A percentile compares a stretch with the other conserved stretches of the same genome.
These are phyloP conservation scores for Neckera pumila DNA, from an alignment of 225 moss, liverwort and hornwort species.

Conservation along the genomic window DNA sequence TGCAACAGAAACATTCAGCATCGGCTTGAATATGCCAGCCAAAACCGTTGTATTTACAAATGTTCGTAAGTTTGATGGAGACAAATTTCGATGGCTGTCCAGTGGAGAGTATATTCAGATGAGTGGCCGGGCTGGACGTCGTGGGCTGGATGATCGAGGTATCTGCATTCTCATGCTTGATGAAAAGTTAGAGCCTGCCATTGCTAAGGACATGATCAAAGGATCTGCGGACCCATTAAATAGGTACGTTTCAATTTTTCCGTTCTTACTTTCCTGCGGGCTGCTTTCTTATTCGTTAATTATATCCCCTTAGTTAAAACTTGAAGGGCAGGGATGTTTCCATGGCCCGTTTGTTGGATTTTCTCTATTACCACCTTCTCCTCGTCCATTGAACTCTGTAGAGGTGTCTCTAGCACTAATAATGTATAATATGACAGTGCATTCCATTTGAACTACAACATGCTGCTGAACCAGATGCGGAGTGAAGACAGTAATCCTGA, in stretches of 20 bases:
- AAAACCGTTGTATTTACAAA: constrained; percentile 99
- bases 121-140: constrained; percentile 99
- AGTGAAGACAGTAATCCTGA: constrained; percentile 97
- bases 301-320: background rate
- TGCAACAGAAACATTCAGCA: constrained; percentile 99
- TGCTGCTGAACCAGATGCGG: constrained; percentile 97
- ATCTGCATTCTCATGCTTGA: constrained; percentile 99
- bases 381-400: background rate
- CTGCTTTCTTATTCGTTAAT: background rate
- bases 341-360: background rate
- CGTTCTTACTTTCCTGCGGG: background rate
- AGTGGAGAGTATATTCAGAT: constrained; percentile 99
- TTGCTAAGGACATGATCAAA: constrained; percentile 94
- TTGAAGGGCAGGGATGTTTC: background rate
- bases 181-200: constrained; percentile 91
- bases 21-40: constrained; percentile 98
- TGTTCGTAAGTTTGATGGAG: constrained; percentile 96
- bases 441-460: constrained; percentile 90
- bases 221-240: constrained; percentile 88
- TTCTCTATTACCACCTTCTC: background rate
- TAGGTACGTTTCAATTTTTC: constrained; percentile 26
- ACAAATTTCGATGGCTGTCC: constrained; percentile 88
- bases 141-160: constrained; percentile 91
- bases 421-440: constrained; percentile 46
- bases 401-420: background rate